Conservation (phyloP, 129 eudicot genomes). For the Flaveria trinervia region DNA sequence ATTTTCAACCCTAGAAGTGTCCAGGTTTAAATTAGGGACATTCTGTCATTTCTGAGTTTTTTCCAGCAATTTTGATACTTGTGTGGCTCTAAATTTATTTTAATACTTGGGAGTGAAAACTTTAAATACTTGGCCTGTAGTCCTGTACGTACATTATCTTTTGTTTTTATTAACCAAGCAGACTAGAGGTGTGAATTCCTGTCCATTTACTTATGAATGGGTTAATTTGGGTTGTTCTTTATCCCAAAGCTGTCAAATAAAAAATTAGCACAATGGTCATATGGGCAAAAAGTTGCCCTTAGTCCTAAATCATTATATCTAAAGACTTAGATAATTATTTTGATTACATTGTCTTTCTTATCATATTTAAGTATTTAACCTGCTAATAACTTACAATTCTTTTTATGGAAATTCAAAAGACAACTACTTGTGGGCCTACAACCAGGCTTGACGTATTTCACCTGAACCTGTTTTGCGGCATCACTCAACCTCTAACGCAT, state of each 20-base stretch:
- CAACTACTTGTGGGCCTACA: not conserved
- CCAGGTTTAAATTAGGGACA: not conserved
- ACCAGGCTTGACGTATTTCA: not conserved
- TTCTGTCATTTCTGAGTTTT: constrained; percentile 7
- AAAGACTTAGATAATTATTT: not conserved
- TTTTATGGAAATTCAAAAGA: not conserved
- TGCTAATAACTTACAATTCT: not conserved
- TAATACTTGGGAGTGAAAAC: too few relatives aligned
- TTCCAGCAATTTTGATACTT: not conserved
- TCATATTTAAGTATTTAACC: not conserved
- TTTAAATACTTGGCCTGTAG: not conserved
- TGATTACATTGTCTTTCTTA: not conserved
- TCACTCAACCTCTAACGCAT: not conserved
- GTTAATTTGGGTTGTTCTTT: not conserved
- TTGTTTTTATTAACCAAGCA: not conserved
- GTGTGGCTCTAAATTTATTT: too few relatives aligned
- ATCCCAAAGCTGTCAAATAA: not conserved
- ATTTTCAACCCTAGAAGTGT: not conserved
- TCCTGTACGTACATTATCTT: not conserved
- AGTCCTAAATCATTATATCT: not conserved
- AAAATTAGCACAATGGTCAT: not conserved
- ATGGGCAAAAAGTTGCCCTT: not conserved
- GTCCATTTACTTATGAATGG: not conserved
- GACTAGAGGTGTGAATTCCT: not conserved
- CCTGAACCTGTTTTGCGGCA: not conserved